Percentiles rank a stretch among this genome's conserved stretches.
These are phyloP conservation scores for Fraxinus paxiana DNA, from an alignment of 305 asterid genomes.

Conservation along the genomic window DNA sequence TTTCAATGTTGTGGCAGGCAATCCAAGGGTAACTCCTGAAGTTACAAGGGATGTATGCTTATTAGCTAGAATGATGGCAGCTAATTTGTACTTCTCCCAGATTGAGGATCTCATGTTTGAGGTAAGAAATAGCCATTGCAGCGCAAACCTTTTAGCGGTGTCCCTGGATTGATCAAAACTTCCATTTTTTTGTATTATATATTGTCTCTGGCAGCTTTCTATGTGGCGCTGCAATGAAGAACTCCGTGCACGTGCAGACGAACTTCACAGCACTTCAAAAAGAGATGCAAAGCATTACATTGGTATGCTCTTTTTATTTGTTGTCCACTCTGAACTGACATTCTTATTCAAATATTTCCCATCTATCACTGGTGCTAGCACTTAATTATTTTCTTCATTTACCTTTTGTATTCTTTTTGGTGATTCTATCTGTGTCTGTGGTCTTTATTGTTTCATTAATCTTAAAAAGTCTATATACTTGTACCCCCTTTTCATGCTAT, in stretches of 20 bases:
- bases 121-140: conserved; percentile 33
- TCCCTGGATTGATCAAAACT: conserved; percentile 1
- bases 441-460: background rate
- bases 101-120: conserved; percentile 97
- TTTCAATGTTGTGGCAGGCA: conserved; percentile 43
- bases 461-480: background rate
- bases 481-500: background rate
- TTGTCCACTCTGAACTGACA: background rate
- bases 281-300: conserved; percentile 66
- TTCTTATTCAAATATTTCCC: background rate
- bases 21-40: conserved; percentile 95
- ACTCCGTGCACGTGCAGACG: conserved; percentile 50
- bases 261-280: conserved; percentile 49
- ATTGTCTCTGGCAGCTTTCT: conserved; percentile 43
- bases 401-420: background rate
- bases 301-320: conserved; percentile 31
- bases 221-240: conserved; percentile 83
- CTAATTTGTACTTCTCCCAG: conserved; percentile 82
- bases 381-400: background rate
- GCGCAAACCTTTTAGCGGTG: background rate
- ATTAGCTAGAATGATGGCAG: conserved; percentile 94
- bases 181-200: background rate
- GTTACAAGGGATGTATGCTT: conserved; percentile 92
- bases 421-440: background rate
- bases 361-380: background rate